These are phyloP conservation scores for Neospora caninum DNA, from an alignment of 169 alveolate species.

Conservation along the genomic window DNA sequence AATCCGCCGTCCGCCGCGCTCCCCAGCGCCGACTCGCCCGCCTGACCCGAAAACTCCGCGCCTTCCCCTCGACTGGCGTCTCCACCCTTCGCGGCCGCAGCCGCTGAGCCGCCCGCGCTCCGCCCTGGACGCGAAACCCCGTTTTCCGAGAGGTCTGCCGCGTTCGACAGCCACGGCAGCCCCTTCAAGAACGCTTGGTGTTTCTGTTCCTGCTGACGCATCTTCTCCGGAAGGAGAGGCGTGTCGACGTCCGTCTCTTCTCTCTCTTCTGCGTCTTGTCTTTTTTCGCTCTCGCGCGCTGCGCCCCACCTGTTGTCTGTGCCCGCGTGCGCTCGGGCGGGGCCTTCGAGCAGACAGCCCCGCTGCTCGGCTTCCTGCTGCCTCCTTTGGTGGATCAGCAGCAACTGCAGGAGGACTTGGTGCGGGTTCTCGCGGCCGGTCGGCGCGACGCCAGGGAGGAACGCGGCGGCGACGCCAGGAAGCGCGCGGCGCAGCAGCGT, in stretches of 20 bases:
- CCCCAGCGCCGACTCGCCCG: too few species aligned
- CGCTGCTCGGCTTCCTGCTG: neutral
- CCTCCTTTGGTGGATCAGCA: neutral
- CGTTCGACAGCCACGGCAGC: slow-evolving; percentile 5
- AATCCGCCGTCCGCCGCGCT: too few species aligned
- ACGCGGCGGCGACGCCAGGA: neutral
- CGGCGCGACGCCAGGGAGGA: neutral
- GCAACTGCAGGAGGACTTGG: neutral
- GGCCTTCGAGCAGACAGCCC: neutral
- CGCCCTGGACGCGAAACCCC: neutral
- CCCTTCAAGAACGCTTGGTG: neutral
- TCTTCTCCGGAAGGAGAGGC: neutral
- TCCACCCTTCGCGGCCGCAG: too few species aligned
- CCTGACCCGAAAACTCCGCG: too few species aligned
- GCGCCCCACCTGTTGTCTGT: neutral
- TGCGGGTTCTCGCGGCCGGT: neutral
- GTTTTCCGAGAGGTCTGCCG: neutral
- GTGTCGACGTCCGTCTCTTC: neutral
- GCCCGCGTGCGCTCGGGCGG: neutral
- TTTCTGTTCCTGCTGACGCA: neutral
- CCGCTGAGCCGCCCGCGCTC: too few species aligned
- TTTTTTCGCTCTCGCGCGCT: too few species aligned
- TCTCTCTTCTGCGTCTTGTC: neutral
- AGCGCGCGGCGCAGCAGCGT: slow-evolving; percentile 8
- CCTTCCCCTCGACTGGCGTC: too few species aligned